Evolutionary conservation across 257 asterid species (phyloP), one percentile per base, ranked within the genome.

Genomic region (Leonotis leonurus): DNA sequence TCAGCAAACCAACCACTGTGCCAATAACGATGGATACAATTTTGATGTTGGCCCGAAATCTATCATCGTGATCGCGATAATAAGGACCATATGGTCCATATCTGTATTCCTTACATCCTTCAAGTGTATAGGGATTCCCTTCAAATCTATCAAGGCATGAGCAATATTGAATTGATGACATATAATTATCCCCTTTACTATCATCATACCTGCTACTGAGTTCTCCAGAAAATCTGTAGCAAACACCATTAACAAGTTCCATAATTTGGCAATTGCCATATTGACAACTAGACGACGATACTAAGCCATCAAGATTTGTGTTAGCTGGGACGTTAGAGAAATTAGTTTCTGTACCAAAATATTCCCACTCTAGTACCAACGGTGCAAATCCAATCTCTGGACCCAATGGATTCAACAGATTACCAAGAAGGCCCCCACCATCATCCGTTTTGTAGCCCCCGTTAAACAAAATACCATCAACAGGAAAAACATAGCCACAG

Each of bases 401-500:
- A 64, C 74, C 83, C 53, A 74, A 51, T 2, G 78, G 75, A 55
- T 67, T 40, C 13, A 18, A 45, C 39, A 58, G n/a, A 36, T 8
- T 7, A 29, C 33, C 13, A 0, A 11, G 30, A 20, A 68, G 60
- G 33, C 67, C 65, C 7, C 41, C 20, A 5, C 64, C 65, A 20
- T 24, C n/a, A n/a, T n/a, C n/a, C n/a, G n/a, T 39, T 25, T 10
- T 22, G 39, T 72, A 72, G 11, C 33, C 68, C 33, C 52, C 10
- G 0, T 24, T 36, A 6, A 9, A 11, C 13, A 72, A 17, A 77
- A 69, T 2, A 39, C 52, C n/a, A 2, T 66, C 75, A 40, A 21
- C 75, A 12, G 70, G 68, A 41, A 75, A 72, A 4, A 48, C 73
- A 46, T 73, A 73, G 1, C 85, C 81, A 17, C 81, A 79, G n/a